A percentile compares a stretch with the other conserved stretches of the same genome.
These are phyloP conservation scores for Solanum hybrid DNA, from an alignment of 305 asterid species.

Conservation along the genomic window DNA sequence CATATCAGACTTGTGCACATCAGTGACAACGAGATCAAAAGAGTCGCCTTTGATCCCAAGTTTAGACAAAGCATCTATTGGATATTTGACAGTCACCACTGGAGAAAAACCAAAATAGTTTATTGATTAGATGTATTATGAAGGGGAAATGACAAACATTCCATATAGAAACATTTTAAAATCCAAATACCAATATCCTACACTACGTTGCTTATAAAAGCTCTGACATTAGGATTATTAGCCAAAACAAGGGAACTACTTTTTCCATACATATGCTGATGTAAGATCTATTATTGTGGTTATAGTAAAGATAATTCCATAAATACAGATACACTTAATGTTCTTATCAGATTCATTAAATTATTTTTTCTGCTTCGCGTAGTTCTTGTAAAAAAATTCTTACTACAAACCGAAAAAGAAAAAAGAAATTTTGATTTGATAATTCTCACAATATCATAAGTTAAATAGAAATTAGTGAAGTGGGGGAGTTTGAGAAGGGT, in stretches of 20 bases:
- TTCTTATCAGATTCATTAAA: not conserved
- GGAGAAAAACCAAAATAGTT: not conserved
- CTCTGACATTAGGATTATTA: not conserved
- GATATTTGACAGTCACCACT: slow-evolving; percentile 49
- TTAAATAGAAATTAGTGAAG: not conserved
- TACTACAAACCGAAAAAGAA: not conserved
- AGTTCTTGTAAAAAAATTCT: not conserved
- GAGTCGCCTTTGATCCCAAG: slow-evolving; percentile 26
- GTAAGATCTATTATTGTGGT: not conserved
- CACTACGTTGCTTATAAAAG: not conserved
- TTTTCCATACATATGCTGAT: not conserved
- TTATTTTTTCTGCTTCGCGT: not conserved
- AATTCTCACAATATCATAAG: not conserved
- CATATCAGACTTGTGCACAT: slow-evolving; percentile 56
- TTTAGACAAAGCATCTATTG: slow-evolving; percentile 37
- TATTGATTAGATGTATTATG: not conserved
- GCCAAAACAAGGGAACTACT: not conserved
- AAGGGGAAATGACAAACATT: not conserved
- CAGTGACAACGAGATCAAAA: slow-evolving; percentile 42
- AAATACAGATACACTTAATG: not conserved
- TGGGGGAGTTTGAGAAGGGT: not conserved
- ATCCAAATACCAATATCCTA: not conserved
- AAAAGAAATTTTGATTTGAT: not conserved
- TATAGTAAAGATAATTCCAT: not conserved
- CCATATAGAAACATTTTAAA: not conserved